Evolutionary conservation across 345 rosid species (phyloP).

Genomic region (Sisymbrium irio): DNA sequence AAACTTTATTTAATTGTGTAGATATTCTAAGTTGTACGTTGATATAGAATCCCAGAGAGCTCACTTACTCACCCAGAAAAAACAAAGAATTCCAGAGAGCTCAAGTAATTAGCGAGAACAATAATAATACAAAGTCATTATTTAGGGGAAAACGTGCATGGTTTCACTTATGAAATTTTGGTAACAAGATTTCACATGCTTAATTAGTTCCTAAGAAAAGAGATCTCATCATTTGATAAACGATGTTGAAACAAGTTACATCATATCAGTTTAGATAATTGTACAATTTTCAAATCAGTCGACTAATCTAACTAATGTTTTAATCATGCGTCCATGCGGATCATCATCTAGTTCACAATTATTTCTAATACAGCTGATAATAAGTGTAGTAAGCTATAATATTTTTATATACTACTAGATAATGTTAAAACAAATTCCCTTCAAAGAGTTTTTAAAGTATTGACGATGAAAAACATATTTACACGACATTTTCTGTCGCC

Average conservation of each 20-base stretch:
- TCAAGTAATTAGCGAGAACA: no score
- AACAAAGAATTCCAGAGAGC: no score
- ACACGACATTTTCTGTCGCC: constrained; percentile 19
- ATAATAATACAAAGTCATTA: no score
- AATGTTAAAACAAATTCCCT: neutral
- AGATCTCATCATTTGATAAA: neutral
- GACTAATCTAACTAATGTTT: neutral
- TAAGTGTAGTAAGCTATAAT: neutral
- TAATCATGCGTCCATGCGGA: neutral
- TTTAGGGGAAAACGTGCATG: no score
- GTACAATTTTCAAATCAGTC: neutral
- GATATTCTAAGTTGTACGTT: no score
- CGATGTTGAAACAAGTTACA: neutral
- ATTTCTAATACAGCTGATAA: neutral
- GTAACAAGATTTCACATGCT: no score
- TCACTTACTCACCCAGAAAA: no score
- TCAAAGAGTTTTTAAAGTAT: neutral
- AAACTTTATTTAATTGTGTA: no score
- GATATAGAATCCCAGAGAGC: no score
- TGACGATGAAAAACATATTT: constrained; percentile 24
- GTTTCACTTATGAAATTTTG: no score
- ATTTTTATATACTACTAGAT: neutral
- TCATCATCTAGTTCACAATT: neutral
- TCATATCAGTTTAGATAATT: neutral
- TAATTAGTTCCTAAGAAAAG: no score